Conservation (phyloP, 2,329 filamentous ascomycete genomes). For the Ambrosiella cleistominuta region DNA sequence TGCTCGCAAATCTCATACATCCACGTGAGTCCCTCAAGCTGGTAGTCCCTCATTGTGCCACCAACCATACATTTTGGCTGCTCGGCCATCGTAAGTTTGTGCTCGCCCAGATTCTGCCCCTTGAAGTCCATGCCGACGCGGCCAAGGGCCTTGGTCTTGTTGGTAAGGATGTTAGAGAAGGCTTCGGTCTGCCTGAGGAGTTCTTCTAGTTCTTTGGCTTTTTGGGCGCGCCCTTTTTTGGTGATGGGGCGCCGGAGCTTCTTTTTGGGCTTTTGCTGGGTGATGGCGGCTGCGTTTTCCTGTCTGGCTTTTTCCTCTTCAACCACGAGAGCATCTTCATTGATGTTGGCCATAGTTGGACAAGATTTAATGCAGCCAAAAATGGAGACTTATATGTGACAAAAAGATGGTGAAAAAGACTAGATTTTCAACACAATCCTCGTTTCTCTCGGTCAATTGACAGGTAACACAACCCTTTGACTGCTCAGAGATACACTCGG, state of each 20-base stretch:
- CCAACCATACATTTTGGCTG: constrained; percentile 75
- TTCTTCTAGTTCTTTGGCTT: constrained; percentile 41
- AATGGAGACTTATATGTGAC: too few relatives aligned
- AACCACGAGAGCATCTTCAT: constrained; percentile 18
- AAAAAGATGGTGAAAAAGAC: too few relatives aligned
- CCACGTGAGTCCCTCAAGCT: constrained; percentile 89
- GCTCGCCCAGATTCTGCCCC: constrained; percentile 41
- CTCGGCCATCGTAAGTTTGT: constrained; percentile 59
- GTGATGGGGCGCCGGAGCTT: constrained; percentile 31
- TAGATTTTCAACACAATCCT: too few relatives aligned
- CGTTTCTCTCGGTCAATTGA: too few relatives aligned
- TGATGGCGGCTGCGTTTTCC: constrained; percentile 25
- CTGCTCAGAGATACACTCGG: too few relatives aligned
- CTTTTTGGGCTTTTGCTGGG: constrained; percentile 30
- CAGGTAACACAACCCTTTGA: too few relatives aligned
- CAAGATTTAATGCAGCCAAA: not conserved
- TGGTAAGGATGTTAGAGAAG: constrained; percentile 44
- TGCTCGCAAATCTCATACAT: constrained; percentile 68
- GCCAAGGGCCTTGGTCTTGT: constrained; percentile 45
- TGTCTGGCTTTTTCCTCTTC: constrained; percentile 22
- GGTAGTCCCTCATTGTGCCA: constrained; percentile 85
- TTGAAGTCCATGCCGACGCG: constrained; percentile 43
- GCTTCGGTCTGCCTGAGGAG: constrained; percentile 41
- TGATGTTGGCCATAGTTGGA: constrained; percentile 6
- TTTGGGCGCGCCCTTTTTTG: constrained; percentile 32